Base-by-base conservation (phyloP, 495 filamentous ascomycete species). In the Pseudomonodictys pantanalensis region DNA sequence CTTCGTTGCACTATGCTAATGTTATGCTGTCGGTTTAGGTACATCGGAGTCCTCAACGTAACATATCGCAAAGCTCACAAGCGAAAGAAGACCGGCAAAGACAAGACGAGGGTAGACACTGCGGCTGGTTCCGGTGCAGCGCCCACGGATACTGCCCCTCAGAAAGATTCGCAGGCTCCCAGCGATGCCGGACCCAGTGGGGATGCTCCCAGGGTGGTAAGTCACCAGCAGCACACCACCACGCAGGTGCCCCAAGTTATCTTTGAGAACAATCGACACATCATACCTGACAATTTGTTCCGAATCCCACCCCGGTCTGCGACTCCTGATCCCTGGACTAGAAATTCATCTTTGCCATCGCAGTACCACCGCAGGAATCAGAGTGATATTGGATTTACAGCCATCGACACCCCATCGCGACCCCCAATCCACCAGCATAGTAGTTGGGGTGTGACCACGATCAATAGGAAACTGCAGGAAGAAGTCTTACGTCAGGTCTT, bases 31-130 rank as follows among this genome's bases (percentile, higher is more conserved):
- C 58, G 54, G 59, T 47, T 50, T 71, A 93, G 93, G 70, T 98
- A 98, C 65, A 97, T 98, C 59, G 93, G 93, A 20, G 93, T 98
- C 39, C 76, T 98, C 35, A 98, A 98, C 70, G 93, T 97, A 12
- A 97, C 93, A 0, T 97, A 92, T 71, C 91, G 91, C 22, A 96
- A 95, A 72, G 86, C 83, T 38, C 76, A 82, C 5, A 89, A 90
- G 47, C 82, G 80, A 29, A 82, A 81, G 62, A 89, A 86, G 59
- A 68, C 66, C 7, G 24, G 10, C 35, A 68, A 66, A 41, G 47
- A 54, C 12, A 56, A 44, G 20, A 33, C 42, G 18, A 58, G 58
- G 48, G 32, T 30, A 45, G 55, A 65, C 23, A 29, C 24, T n/a
- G n/a, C n/a, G n/a, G n/a, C n/a, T n/a, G n/a, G n/a, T n/a, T n/a